Percentiles rank a stretch among this genome's conserved stretches.
Conservation (phyloP, 768 basidiomycete species). For the Kondoa malvinella region DNA sequence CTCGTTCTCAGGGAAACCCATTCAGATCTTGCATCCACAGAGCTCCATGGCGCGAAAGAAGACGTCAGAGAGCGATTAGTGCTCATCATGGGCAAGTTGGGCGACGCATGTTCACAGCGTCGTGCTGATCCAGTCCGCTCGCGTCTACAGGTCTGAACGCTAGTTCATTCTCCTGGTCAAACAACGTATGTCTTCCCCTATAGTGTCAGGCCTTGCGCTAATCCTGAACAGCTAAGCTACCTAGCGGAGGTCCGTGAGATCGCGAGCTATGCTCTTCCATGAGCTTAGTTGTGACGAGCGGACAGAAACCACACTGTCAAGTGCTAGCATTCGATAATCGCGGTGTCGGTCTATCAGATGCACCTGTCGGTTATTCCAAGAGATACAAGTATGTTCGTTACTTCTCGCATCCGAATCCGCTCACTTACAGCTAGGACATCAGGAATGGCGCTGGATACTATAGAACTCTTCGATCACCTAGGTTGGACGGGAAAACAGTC, state of each 20-base stretch:
- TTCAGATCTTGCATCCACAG: slow-evolving; percentile 7
- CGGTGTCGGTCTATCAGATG: slow-evolving; percentile 23
- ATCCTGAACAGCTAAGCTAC: slow-evolving; percentile 8
- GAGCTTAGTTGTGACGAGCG: slow-evolving; percentile 18
- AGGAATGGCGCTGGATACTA: slow-evolving; percentile 21
- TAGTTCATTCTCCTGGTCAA: background rate
- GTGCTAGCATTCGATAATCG: slow-evolving; percentile 25
- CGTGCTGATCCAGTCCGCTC: background rate
- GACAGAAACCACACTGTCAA: slow-evolving; percentile 19
- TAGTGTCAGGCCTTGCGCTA: background rate
- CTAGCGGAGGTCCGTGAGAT: background rate
- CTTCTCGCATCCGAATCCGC: background rate
- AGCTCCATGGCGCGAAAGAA: slow-evolving; percentile 8
- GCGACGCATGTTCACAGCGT: background rate
- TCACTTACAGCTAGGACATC: slow-evolving; percentile 5
- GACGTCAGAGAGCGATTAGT: slow-evolving; percentile 7
- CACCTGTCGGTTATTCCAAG: background rate
- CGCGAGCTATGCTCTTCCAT: background rate
- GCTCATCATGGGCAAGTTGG: slow-evolving; percentile 15
- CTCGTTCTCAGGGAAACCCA: background rate
- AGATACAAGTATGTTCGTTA: slow-evolving; percentile 10
- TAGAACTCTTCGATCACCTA: slow-evolving; percentile 19
- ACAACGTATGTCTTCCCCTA: background rate
- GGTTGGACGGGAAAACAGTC: slow-evolving; percentile 17
- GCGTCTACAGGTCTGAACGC: slow-evolving; percentile 2